Conservation (phyloP, 2,329 filamentous ascomycete genomes). For the Alternaria ethzedia region DNA sequence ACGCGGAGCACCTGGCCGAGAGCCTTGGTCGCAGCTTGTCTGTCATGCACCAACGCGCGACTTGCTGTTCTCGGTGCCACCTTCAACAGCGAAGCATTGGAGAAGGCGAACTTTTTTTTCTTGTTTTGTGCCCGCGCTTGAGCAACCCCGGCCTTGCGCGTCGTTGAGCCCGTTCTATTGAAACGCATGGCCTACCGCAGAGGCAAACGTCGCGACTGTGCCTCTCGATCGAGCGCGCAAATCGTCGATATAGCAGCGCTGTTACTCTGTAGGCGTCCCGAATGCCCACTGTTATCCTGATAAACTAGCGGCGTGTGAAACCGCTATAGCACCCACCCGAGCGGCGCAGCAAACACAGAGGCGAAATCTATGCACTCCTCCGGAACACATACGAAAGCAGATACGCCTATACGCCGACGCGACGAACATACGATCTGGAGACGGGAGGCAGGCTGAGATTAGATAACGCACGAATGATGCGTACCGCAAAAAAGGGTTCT, state of each 20-base stretch:
- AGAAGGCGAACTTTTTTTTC: constrained; percentile 4
- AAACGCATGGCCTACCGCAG: background rate
- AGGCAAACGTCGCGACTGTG: background rate
- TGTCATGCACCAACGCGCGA: constrained; percentile 23
- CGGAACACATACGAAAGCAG: background rate
- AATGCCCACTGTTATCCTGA: background rate
- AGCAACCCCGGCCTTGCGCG: background rate
- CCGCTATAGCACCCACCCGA: background rate
- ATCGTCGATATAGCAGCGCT: background rate
- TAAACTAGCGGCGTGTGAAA: constrained; percentile 4
- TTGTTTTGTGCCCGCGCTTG: constrained; percentile 1
- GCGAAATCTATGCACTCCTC: background rate
- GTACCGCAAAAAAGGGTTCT: constrained; percentile 3
- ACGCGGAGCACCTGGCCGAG: constrained; percentile 29
- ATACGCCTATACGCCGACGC: background rate
- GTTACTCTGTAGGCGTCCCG: background rate
- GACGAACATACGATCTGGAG: constrained; percentile 1
- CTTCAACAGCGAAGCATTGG: constrained; percentile 5
- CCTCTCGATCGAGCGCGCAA: background rate
- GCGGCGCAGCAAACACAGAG: constrained; percentile 2
- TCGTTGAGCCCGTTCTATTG: background rate
- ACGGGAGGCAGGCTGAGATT: background rate
- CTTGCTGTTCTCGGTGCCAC: constrained; percentile 17
- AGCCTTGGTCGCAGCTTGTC: constrained; percentile 21
- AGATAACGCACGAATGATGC: constrained; percentile 18